A percentile compares a stretch with the other conserved stretches of the same genome.
Evolutionary conservation across 345 rosid species (phyloP).

Genomic region (Brassica nigra): DNA sequence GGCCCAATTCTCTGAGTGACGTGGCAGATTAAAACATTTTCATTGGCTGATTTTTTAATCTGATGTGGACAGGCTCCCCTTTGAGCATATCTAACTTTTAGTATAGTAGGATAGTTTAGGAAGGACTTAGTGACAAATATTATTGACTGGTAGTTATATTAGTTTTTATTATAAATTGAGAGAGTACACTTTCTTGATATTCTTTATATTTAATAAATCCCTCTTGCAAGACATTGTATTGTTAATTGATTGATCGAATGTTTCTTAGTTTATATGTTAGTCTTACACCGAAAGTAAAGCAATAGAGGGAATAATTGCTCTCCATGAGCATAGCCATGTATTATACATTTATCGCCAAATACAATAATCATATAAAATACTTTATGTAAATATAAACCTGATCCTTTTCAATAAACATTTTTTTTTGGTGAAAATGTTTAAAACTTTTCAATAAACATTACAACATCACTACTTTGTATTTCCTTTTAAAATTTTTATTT

Average conservation of each 20-base stretch:
- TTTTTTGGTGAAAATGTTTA: no score
- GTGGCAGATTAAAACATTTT: no score
- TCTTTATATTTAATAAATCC: no score
- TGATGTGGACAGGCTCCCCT: no score
- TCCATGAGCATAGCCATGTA: background rate
- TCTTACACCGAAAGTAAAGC: constrained; percentile 26
- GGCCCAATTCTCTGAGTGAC: no score
- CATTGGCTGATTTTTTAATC: no score
- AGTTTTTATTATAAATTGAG: background rate
- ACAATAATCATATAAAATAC: background rate
- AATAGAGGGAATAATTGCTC: constrained; percentile 20
- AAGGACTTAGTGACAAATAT: background rate
- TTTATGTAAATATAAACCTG: background rate
- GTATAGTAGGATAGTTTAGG: no score
- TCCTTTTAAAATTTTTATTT: background rate
- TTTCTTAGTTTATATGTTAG: background rate
- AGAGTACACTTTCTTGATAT: background rate
- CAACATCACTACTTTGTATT: background rate
- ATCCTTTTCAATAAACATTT: background rate
- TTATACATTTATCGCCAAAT: background rate
- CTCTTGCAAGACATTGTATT: no score
- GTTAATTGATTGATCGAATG: background rate
- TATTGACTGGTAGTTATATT: constrained; percentile 4
- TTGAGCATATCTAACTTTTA: no score
- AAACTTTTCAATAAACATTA: background rate